Conservation (phyloP, 2,329 filamentous ascomycete genomes). For the Botryotinia convoluta region DNA sequence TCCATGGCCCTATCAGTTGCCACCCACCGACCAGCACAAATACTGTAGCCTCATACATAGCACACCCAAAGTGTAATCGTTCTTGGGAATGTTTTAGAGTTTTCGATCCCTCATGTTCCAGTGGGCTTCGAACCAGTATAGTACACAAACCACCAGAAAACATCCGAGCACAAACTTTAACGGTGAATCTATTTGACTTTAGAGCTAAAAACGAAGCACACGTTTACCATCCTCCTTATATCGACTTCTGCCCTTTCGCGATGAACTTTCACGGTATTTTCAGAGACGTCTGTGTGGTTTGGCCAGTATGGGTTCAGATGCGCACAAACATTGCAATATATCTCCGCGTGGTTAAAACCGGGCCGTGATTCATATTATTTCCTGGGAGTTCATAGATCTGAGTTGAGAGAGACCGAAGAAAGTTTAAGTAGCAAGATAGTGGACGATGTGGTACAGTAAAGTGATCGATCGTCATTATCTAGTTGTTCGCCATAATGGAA, state of each 20-base stretch:
- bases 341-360: conserved; percentile 1
- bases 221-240: not conserved
- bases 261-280: not conserved
- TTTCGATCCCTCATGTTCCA: not conserved
- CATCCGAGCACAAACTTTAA: conserved; percentile 5
- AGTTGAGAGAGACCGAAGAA: not conserved
- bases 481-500: not conserved
- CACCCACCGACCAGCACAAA: not conserved
- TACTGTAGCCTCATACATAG: not conserved
- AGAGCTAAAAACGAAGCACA: not conserved
- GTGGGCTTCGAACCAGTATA: not conserved
- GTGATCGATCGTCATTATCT: not conserved
- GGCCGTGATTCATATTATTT: not conserved
- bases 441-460: not conserved
- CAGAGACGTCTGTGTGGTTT: not conserved
- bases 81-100: not conserved
- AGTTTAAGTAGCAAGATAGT: not conserved
- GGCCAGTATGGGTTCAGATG: not conserved
- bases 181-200: conserved; percentile 9
- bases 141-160: not conserved
- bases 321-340: conserved; percentile 4
- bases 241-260: conserved; percentile 1
- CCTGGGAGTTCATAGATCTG: not conserved
- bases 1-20: not conserved
- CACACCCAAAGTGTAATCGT: not conserved